These are phyloP conservation scores for Globisporangium mamillatum DNA, from an alignment of 352 stramenopile species.

Conservation along the genomic window DNA sequence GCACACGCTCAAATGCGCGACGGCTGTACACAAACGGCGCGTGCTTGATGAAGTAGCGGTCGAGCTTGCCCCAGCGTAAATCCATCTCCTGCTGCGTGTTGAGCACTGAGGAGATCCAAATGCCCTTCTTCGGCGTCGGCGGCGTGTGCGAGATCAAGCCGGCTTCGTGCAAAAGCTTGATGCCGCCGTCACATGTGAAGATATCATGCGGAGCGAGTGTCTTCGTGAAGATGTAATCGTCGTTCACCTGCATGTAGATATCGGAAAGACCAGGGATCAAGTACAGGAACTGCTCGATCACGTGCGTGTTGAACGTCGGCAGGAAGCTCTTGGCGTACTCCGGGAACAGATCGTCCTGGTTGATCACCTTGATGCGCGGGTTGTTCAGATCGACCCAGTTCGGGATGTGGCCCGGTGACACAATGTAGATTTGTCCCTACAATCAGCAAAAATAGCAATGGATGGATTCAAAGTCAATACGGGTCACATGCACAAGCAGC, in stretches of 20 bases:
- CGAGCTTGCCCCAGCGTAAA: constrained; percentile 68
- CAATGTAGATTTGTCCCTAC: constrained; percentile 81
- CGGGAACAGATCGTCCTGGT: constrained; percentile 86
- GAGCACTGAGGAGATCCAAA: constrained; percentile 86
- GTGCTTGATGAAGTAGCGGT: constrained; percentile 88
- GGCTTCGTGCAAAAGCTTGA: constrained; percentile 74
- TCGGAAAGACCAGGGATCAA: constrained; percentile 83
- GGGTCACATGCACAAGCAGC: neutral
- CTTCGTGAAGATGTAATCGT: constrained; percentile 89
- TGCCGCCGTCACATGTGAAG: constrained; percentile 85
- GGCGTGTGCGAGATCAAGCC: constrained; percentile 75
- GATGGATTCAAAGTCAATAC: neutral
- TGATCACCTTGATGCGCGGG: constrained; percentile 81
- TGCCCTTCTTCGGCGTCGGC: constrained; percentile 76
- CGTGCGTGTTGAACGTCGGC: constrained; percentile 86
- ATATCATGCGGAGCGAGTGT: constrained; percentile 80
- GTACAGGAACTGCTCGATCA: constrained; percentile 90
- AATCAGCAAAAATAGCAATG: neutral
- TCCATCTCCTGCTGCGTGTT: constrained; percentile 90
- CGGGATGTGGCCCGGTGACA: constrained; percentile 78
- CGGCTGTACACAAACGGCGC: constrained; percentile 87
- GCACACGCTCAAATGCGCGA: constrained; percentile 78
- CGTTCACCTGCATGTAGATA: constrained; percentile 89
- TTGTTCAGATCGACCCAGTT: constrained; percentile 82
- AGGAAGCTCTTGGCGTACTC: constrained; percentile 78